phyloP scores from a whole-genome alignment of 1,284 basidiomycete genomes.

The Rugosomyces carneus region DNA sequence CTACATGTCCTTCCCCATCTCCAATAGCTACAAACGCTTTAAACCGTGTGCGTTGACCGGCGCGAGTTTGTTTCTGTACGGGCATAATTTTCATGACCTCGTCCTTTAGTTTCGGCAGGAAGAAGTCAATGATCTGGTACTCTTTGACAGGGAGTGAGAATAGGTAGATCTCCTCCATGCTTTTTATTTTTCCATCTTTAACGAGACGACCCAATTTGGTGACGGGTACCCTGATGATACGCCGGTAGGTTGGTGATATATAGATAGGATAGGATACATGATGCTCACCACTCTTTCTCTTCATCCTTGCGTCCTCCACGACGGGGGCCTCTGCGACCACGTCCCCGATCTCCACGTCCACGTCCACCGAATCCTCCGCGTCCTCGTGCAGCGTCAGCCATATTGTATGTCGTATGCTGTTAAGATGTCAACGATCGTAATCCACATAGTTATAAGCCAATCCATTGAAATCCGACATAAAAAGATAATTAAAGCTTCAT shows the following conservation, averaged over 20 bases:
- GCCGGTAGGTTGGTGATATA: conserved; percentile 2
- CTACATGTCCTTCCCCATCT: conserved; percentile 97
- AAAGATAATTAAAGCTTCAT: conserved; percentile 5
- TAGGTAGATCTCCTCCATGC: conserved; percentile 99
- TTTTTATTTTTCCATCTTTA: conserved; percentile 99
- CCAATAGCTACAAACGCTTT: conserved; percentile 99
- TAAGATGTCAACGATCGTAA: conserved; percentile 23
- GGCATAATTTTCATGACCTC: conserved; percentile 99
- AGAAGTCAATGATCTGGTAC: conserved; percentile 96
- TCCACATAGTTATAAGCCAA: conserved; percentile 24
- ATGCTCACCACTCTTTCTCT: conserved; percentile 95
- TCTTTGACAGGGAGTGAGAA: conserved; percentile 99
- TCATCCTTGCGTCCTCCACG: conserved; percentile 97
- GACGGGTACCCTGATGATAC: conserved; percentile 80
- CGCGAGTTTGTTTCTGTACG: conserved; percentile 99
- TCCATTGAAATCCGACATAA: conserved; percentile 25
- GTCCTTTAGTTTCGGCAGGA: conserved; percentile 97
- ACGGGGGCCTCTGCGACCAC: conserved; percentile 87
- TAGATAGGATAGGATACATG: not conserved
- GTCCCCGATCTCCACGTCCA: conserved; percentile 80
- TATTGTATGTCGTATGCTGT: conserved; percentile 25
- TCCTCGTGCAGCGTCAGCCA: conserved; percentile 80
- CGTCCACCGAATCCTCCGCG: conserved; percentile 79
- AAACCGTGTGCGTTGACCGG: conserved; percentile 99
- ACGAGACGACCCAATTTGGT: conserved; percentile 99